Base-by-base conservation (phyloP, 1,284 basidiomycete species). In the Leccinum pallidistipes region DNA sequence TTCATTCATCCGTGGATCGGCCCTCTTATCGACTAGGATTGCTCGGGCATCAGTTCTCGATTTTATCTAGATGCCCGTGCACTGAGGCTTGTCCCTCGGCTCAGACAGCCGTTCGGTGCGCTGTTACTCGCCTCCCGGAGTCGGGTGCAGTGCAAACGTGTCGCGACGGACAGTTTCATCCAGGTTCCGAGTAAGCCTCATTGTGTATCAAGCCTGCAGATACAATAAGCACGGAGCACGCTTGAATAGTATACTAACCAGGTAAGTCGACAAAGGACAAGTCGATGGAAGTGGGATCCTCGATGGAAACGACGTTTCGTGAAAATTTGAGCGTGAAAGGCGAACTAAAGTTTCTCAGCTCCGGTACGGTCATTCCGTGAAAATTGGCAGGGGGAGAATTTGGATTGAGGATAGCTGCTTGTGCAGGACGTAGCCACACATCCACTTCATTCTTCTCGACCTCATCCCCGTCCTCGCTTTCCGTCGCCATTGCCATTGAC, bases 371-470 rank as follows among this genome's bases (percentile, higher is more conserved):
- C 66, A 76, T 79, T 9, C 47, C 62, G 6, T 76, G 60, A 57
- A 85, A 86, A 1, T 69, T 67, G 1, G 67, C 59, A 1, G 65
- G 56, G 12, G 68, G 24, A 2, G 70, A 62, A 29, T 75, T 66
- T 0, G 82, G 84, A 57, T 80, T 81, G 14, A 89, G 76, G 27
- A 85, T 78, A 0, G 87, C 86, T 0, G 80, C 77, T 65, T 89
- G 87, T 0, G 87, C 86, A 1, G 85, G 79, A 38, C 83, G 77
- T 18, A 88, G 74, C 71, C 80, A 81, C 1, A 82, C 65, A 54
- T 87, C 84, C 5, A 88, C 81, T 0, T 76, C 64, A 3, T 59
- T 57, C 56, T 2, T 21, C 2, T 83, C 64, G n/a, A n/a, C n/a
- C n/a, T n/a, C n/a, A n/a, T n/a, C n/a, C n/a, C n/a, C n/a, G n/a